Conservation (phyloP, 805 yeast genomes). For the Metschnikowia lochheadii region DNA sequence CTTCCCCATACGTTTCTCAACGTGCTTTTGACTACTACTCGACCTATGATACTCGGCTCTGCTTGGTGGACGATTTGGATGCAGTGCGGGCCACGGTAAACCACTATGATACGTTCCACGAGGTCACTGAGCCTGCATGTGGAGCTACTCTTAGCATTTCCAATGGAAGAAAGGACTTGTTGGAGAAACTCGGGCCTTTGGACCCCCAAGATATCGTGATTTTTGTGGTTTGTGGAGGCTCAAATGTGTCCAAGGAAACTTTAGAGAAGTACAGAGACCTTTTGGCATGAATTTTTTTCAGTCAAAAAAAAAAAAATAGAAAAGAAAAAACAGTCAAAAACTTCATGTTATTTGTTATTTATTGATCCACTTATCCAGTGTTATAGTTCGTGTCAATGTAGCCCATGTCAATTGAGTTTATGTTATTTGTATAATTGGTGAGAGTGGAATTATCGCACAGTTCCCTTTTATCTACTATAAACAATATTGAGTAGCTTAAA, state of each 20-base stretch:
- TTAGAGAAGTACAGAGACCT: slow-evolving; percentile 11
- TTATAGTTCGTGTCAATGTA: too few species aligned
- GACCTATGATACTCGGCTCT: slow-evolving; percentile 13
- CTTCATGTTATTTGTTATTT: too few species aligned
- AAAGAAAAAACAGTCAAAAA: too few species aligned
- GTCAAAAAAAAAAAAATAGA: too few species aligned
- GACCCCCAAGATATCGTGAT: slow-evolving; percentile 42
- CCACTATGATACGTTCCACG: slow-evolving; percentile 47
- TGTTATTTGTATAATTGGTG: too few species aligned
- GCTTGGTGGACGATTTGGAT: slow-evolving; percentile 45
- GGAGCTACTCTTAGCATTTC: slow-evolving; percentile 61
- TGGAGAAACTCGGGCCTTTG: slow-evolving; percentile 26
- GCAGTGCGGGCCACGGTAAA: slow-evolving; percentile 53
- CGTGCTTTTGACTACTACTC: slow-evolving; percentile 39
- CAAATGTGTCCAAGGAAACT: slow-evolving; percentile 9
- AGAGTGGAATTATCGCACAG: too few species aligned
- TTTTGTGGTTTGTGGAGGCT: slow-evolving; percentile 54
- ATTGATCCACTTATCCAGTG: too few species aligned
- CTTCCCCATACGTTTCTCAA: slow-evolving; percentile 54
- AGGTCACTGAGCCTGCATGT: slow-evolving; percentile 67
- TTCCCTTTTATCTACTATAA: too few species aligned
- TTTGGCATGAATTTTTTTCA: too few species aligned
- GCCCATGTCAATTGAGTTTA: too few species aligned
- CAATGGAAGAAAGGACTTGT: slow-evolving; percentile 29
- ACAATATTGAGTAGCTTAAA: too few species aligned